A percentile compares a stretch with the other conserved stretches of the same genome.
These are phyloP conservation scores for Verticillium nonalfalfae DNA, from an alignment of 2,329 filamentous ascomycete species.

Conservation along the genomic window DNA sequence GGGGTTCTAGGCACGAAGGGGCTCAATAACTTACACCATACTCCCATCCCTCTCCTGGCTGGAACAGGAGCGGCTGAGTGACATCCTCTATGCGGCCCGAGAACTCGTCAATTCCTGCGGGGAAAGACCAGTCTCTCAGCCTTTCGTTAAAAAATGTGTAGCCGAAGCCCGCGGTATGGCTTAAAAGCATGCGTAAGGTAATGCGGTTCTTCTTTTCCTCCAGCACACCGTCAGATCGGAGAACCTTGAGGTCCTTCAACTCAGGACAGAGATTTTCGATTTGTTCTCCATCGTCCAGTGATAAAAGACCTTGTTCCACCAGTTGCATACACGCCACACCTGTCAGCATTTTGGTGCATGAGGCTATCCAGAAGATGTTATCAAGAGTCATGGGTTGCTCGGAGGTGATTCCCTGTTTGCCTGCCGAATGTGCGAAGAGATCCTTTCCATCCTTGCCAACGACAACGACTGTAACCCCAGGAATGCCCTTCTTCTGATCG, in stretches of 20 bases:
- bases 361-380: conserved; percentile 26
- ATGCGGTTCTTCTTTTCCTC: conserved; percentile 27
- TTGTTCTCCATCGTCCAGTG: conserved; percentile 34
- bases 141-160: conserved; percentile 33
- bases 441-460: background rate
- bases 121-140: background rate
- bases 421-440: background rate
- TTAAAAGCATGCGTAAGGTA: conserved; percentile 44
- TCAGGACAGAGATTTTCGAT: conserved; percentile 33
- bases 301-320: conserved; percentile 43
- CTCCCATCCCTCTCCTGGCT: conserved; percentile 43
- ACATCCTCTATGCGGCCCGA: conserved; percentile 23
- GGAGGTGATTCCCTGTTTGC: background rate
- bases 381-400: conserved; percentile 16
- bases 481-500: background rate
- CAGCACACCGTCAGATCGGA: conserved; percentile 32
- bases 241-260: conserved; percentile 37
- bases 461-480: background rate
- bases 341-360: conserved; percentile 37
- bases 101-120: conserved; percentile 2
- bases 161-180: conserved; percentile 38
- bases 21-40: conserved; percentile 27
- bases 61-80: conserved; percentile 35
- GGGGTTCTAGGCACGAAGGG: background rate
- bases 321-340: conserved; percentile 45